Percentiles rank a stretch among this genome's conserved stretches.
Conservation (phyloP, 805 yeast genomes). For the Huiozyma naganishii region DNA sequence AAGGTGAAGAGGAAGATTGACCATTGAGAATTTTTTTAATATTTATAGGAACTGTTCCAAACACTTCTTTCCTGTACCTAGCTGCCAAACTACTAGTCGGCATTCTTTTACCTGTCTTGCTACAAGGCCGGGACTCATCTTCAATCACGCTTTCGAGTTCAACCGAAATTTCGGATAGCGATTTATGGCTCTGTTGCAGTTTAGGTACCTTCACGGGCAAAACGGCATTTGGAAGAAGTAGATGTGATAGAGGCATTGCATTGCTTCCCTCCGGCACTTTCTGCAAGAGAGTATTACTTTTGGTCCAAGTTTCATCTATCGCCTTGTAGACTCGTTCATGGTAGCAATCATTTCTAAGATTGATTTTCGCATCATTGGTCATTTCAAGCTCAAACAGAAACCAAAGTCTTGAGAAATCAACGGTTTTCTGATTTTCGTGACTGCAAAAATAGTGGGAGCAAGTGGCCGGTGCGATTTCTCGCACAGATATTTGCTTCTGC, state of each 20-base stretch:
- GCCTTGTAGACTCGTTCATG: slow-evolving; percentile 15
- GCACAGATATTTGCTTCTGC: slow-evolving; percentile 13
- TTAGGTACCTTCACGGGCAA: neutral
- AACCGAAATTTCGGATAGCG: slow-evolving; percentile 4
- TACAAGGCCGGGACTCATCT: neutral
- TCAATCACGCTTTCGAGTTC: slow-evolving; percentile 11
- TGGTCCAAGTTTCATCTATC: slow-evolving; percentile 15
- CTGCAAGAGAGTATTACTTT: slow-evolving; percentile 7
- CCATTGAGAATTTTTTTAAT: slow-evolving; percentile 7
- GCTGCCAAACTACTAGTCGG: slow-evolving; percentile 11
- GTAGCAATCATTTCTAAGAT: slow-evolving; percentile 23
- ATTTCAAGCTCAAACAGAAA: slow-evolving; percentile 27
- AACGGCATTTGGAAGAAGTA: slow-evolving; percentile 7
- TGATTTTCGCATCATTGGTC: slow-evolving; percentile 13
- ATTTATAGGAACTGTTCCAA: slow-evolving; percentile 10
- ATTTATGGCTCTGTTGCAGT: neutral
- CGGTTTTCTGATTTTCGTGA: slow-evolving; percentile 5
- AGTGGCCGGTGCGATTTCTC: slow-evolving; percentile 6
- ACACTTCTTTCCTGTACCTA: slow-evolving; percentile 13
- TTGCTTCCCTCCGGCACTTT: slow-evolving; percentile 4
- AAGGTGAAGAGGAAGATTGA: neutral
- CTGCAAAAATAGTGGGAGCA: slow-evolving; percentile 18
- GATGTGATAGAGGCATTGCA: slow-evolving; percentile 7
- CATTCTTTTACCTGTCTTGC: slow-evolving; percentile 3
- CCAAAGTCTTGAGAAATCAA: slow-evolving; percentile 16